These are phyloP conservation scores for Phytophthora pini DNA, from an alignment of 352 stramenopile species.

Conservation along the genomic window DNA sequence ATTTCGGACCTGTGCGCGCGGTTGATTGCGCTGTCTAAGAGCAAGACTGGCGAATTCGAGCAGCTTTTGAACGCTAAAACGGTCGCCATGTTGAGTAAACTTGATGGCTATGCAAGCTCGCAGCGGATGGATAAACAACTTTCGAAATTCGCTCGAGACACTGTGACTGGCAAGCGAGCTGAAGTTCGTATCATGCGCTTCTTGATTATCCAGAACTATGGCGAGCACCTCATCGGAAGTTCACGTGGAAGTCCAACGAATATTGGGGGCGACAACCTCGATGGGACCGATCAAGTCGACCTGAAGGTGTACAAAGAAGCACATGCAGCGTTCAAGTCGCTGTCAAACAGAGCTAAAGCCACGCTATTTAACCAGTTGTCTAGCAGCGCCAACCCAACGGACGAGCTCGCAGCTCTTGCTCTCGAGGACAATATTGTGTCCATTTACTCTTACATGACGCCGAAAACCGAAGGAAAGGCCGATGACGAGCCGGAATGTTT, in stretches of 20 bases:
- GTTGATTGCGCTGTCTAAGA: slow-evolving; percentile 59
- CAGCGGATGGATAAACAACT: slow-evolving; percentile 60
- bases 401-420: slow-evolving; percentile 69
- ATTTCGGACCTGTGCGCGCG: slow-evolving; percentile 81
- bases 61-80: slow-evolving; percentile 51
- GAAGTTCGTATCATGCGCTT: slow-evolving; percentile 66
- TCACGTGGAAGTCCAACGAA: slow-evolving; percentile 30
- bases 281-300: slow-evolving; percentile 58
- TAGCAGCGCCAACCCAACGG: slow-evolving; percentile 23
- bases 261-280: slow-evolving; percentile 59
- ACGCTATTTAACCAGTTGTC: slow-evolving; percentile 65
- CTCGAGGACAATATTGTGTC: slow-evolving; percentile 64
- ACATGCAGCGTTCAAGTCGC: slow-evolving; percentile 37
- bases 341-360: slow-evolving; percentile 57
- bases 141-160: slow-evolving; percentile 53
- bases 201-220: slow-evolving; percentile 81
- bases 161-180: slow-evolving; percentile 35
- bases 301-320: slow-evolving; percentile 60
- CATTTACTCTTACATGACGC: slow-evolving; percentile 54
- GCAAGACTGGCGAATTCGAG: slow-evolving; percentile 41
- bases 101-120: slow-evolving; percentile 71
- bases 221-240: slow-evolving; percentile 69
- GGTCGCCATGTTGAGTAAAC: slow-evolving; percentile 53
- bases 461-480: slow-evolving; percentile 11
- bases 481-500: slow-evolving; percentile 20